Evolutionary conservation across 805 yeast species (phyloP), one percentile per base, ranked within the genome.

Genomic region (Yarrowia hollandica): DNA sequence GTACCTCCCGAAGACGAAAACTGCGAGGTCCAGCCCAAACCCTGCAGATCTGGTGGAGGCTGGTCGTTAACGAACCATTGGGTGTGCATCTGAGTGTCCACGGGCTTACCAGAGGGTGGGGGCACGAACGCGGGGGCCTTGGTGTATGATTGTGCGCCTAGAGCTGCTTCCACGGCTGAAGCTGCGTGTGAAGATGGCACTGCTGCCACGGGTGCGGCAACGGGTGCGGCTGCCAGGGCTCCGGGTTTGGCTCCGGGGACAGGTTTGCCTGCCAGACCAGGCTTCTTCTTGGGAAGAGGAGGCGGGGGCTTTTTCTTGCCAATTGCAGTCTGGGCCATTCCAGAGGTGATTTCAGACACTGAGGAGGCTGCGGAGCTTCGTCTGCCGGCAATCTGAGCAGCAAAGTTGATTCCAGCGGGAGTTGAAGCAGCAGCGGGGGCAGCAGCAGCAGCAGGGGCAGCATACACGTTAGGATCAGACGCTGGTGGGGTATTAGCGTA

Each of bases 321-420:
- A 48, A 48, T 31, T 5, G 55, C 39, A 18, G 60, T 19, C 31
- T 48, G 37, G 48, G 41, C 62, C 61, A 22, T 33, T 21, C 68
- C 68, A 25, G 52, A 15, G 60, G 37, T 60, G 63, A 39, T 48
- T 56, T 25, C 59, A 52, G 54, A 54, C 35, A 57, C 48, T 31
- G 41, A 50, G 34, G 41, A 50, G 54, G 21, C 21, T 54, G 38
- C 33, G 41, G 38, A 28, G 62, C 62, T 6, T 64, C 39, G 2
- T 65, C 62, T 19, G 50, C 42, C 22, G 56, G 61, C 18, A 59
- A 23, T 8, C 34, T 56, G 18, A 61, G 56, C 61, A 7, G 73
- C 71, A 22, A 70, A 70, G 44, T 71, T 69, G 19, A 68, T 69
- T 11, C 74, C 74, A 62, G 68, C 70, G 61, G 68, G 69, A 5